Base-by-base conservation (phyloP, 2,329 filamentous ascomycete genomes). In the Aspergillus melleus region DNA sequence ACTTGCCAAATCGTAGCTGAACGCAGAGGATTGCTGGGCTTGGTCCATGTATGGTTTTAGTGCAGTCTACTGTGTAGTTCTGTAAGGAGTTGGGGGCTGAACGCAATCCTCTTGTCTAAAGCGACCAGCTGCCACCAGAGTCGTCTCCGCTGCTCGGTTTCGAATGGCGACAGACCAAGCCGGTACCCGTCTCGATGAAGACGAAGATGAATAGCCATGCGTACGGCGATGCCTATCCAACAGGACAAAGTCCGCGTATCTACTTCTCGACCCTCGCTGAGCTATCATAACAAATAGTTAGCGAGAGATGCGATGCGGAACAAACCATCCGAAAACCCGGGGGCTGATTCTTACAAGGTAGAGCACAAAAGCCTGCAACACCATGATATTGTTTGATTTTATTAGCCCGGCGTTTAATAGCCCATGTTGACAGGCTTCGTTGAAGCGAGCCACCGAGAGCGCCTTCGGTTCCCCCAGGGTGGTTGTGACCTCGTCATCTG, bases 41-140 rank as follows among this genome's bases (percentile, higher is more conserved):
- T 36, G 3, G 30, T 4, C 9, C 2, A 36, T 36, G 11, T 36
- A 36, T 12, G 30, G 30, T 9, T 14, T 36, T 36, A 9, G 11
- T 5, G 30, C 30, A 14, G 30, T 4, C 30, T 29, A 29, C 8
- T 9, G 8, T 29, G 30, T 14, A 36, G 10, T 14, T 14, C 10
- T 36, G 30, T 5, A 36, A 14, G 30, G 10, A 36, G 30, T 12
- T 36, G 10, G 30, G 30, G 30, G 4, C 30, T 36, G 30, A 12
- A 36, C 54, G 86, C 83, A 36, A 90, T 83, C 16, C 88, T 85
- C 61, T 84, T 82, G 71, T 91, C 89, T 61, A 90, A 88, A 19
- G 84, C 80, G 32, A 88, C 82, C 14, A 91, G 79, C 54, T 86
- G 84, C 88, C 88, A 90, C 88, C 88, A 90, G 3, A 91, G 74